A percentile compares a stretch with the other conserved stretches of the same genome.
These are phyloP conservation scores for Cairneyella variabilis DNA, from an alignment of 495 filamentous ascomycete species.

Conservation along the genomic window DNA sequence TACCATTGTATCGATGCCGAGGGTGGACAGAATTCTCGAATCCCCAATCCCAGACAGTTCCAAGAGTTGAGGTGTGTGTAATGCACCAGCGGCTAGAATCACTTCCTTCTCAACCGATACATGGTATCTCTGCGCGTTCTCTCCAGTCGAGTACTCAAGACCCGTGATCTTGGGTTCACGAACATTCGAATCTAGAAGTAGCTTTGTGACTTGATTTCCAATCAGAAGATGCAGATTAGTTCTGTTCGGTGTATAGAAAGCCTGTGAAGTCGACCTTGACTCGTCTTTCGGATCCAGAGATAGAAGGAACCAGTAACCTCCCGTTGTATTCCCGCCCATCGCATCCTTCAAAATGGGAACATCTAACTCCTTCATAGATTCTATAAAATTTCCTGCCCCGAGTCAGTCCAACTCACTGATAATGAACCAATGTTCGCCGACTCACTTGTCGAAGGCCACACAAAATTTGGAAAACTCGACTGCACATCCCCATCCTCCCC, in stretches of 20 bases:
- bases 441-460: slow-evolving; percentile 7
- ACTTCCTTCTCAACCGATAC: slow-evolving; percentile 39
- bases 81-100: slow-evolving; percentile 56
- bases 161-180: slow-evolving; percentile 49
- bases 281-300: slow-evolving; percentile 1
- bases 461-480: slow-evolving; percentile 2
- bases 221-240: slow-evolving; percentile 7
- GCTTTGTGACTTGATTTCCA: slow-evolving; percentile 43
- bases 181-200: slow-evolving; percentile 42
- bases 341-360: neutral
- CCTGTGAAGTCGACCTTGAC: neutral
- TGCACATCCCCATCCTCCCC: neutral
- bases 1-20: slow-evolving; percentile 45
- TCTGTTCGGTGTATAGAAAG: neutral
- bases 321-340: slow-evolving; percentile 2
- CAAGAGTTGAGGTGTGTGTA: slow-evolving; percentile 59
- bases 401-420: neutral
- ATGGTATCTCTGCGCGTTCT: neutral
- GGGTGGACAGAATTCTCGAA: slow-evolving; percentile 36
- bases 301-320: neutral
- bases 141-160: slow-evolving; percentile 57
- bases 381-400: neutral
- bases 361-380: slow-evolving; percentile 1
- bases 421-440: neutral
- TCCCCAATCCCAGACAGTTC: slow-evolving; percentile 61